Evolutionary conservation across 176 grass and related monocot species (phyloP).

Genomic region (Ensete glaucum): DNA sequence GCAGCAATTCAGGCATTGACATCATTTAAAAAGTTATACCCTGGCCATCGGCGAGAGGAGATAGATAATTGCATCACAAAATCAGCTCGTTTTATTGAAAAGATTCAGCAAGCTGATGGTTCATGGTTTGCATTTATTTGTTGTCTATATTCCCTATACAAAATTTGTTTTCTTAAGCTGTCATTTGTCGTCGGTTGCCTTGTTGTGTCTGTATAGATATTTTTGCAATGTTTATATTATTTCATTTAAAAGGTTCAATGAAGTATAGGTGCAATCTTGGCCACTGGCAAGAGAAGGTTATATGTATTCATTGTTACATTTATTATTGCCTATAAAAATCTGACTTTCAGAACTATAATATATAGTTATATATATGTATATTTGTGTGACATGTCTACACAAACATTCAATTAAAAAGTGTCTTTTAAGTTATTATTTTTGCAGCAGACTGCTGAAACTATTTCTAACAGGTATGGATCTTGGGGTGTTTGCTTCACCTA

Average conservation of each 20-base stretch:
- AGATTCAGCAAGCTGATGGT: conserved; percentile 58
- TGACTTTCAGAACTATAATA: not conserved
- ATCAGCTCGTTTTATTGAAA: conserved; percentile 53
- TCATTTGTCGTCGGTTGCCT: not conserved
- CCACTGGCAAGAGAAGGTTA: no score
- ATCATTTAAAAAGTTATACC: conserved; percentile 82
- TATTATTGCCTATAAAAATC: not conserved
- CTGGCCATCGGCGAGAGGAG: conserved; percentile 59
- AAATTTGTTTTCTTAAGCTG: not conserved
- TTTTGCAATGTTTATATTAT: not conserved
- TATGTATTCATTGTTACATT: not conserved
- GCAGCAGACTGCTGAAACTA: not conserved
- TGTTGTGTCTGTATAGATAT: not conserved
- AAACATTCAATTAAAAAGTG: not conserved
- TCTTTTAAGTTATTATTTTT: not conserved
- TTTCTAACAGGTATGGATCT: conserved; percentile 70
- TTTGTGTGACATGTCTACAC: not conserved
- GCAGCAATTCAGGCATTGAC: conserved; percentile 77
- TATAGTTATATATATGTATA: not conserved
- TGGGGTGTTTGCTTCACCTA: conserved; percentile 98
- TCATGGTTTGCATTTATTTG: conserved; percentile 63
- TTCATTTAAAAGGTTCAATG: not conserved
- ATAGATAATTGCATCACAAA: conserved; percentile 72
- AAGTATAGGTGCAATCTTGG: not conserved
- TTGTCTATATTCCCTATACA: not conserved